Conservation (phyloP, 129 eudicot species). For the Oenanthe sinensis region DNA sequence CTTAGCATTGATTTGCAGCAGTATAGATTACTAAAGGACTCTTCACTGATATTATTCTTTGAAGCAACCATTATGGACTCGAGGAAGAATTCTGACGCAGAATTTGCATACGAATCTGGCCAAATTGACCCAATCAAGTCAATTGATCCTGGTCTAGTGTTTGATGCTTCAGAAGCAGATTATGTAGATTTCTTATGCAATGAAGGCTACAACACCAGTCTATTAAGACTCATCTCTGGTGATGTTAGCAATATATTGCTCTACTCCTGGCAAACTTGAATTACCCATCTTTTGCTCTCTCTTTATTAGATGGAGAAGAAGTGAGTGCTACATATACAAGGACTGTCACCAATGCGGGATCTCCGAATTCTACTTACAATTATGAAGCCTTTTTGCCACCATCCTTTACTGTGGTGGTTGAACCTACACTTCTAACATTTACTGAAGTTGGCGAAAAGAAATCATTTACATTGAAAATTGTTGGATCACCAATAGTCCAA, state of each 20-base stretch:
- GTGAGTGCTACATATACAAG: conserved; percentile 13
- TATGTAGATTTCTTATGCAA: conserved; percentile 18
- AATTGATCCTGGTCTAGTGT: conserved; percentile 24
- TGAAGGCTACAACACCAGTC: conserved; percentile 20
- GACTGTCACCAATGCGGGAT: conserved; percentile 23
- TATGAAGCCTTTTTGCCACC: conserved; percentile 9
- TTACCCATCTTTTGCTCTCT: conserved; percentile 29
- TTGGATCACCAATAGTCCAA: conserved; percentile 19
- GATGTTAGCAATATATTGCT: conserved; percentile 21
- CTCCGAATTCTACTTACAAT: conserved; percentile 16
- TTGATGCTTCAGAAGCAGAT: conserved; percentile 20
- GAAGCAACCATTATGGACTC: conserved; percentile 20
- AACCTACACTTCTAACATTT: conserved; percentile 18
- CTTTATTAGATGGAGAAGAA: conserved; percentile 15
- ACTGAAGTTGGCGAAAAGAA: conserved; percentile 16
- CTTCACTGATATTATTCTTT: background rate
- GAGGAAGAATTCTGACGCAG: conserved; percentile 17
- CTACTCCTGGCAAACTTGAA: conserved; percentile 15
- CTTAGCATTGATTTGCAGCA: background rate
- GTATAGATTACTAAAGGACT: background rate
- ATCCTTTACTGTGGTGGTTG: conserved; percentile 3
- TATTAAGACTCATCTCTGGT: conserved; percentile 14
- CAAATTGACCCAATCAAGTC: conserved; percentile 24
- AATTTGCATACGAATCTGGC: conserved; percentile 26
- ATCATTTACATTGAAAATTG: conserved; percentile 18